Base-by-base conservation (phyloP, 1,284 basidiomycete genomes). In the Cutaneotrichosporon curvatum region DNA sequence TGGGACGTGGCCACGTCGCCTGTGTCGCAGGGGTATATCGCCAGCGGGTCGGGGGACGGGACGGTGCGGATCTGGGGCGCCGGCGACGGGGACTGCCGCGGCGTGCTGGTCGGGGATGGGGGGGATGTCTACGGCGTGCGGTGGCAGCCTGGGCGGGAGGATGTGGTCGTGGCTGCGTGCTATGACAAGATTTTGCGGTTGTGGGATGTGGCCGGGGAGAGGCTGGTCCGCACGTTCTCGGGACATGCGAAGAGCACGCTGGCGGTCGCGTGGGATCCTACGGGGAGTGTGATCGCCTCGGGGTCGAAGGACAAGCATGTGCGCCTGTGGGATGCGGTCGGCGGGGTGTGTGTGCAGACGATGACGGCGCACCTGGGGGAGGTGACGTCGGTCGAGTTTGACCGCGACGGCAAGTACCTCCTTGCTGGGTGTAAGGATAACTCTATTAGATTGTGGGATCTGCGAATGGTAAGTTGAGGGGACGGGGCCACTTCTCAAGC, bases 241-340 rank as follows among this genome's bases (percentile, higher is more conserved):
- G 75, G 75, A 0, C 75, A 76, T 48, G 65, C 68, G 28, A 62
- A 72, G 28, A 71, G 71, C 40, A 67, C 74, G 16, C 65, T 73
- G 10, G 66, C 68, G 0, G 71, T 74, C 10, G 66, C 73, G 14
- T 75, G 71, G 41, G 73, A 73, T 40, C 69, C 70, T 5, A 63
- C 71, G 1, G 74, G 74, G 12, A 73, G 70, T 45, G 50, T 74
- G 22, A 65, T 76, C 19, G 73, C 73, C 2, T 73, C 72, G 0
- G 74, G 74, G 51, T 70, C 70, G 0, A 76, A 75, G 48, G 75
- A 76, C 56, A 73, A 72, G 21, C 68, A 71, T 20, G 70, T 76
- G 20, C 64, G 73, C 0, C 58, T 76, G 39, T 76, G 75, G 75
- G 75, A 76, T 50, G 70, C 73, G 4, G 68, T 75, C 15, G 71